A percentile compares a stretch with the other conserved stretches of the same genome.
These are phyloP conservation scores for Colletotrichum paranaense DNA, from an alignment of 2,329 filamentous ascomycete species.

Conservation along the genomic window DNA sequence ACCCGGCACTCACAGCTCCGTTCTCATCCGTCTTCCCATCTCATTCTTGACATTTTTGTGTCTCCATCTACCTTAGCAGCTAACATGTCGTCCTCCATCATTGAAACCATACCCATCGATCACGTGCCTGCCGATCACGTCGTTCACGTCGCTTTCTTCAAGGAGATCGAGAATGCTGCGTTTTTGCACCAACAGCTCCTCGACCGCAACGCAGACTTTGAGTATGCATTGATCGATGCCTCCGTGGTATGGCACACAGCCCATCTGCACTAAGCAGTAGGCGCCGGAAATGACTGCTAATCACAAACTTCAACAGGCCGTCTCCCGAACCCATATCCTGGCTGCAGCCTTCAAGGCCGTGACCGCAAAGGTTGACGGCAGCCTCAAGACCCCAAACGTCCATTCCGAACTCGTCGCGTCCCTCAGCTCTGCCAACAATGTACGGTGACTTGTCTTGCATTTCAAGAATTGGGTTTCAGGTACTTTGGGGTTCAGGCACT, in stretches of 20 bases:
- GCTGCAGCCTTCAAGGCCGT: slow-evolving; percentile 83
- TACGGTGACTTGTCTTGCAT: slow-evolving; percentile 47
- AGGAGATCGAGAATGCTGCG: slow-evolving; percentile 78
- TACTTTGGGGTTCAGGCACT: neutral
- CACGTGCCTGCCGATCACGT: slow-evolving; percentile 77
- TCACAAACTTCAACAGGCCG: slow-evolving; percentile 61
- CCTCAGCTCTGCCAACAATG: slow-evolving; percentile 85
- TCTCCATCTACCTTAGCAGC: neutral
- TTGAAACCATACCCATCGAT: slow-evolving; percentile 77
- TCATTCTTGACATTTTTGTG: no score
- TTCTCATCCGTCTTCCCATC: neutral
- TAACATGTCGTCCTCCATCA: slow-evolving; percentile 42
- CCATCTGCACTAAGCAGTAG: neutral
- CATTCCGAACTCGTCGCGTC: slow-evolving; percentile 90
- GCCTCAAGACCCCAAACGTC: slow-evolving; percentile 83
- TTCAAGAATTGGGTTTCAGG: neutral
- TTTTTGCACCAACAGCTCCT: slow-evolving; percentile 87
- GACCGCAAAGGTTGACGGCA: slow-evolving; percentile 68
- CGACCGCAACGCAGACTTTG: slow-evolving; percentile 84
- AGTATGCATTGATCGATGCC: slow-evolving; percentile 95
- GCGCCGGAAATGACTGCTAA: neutral
- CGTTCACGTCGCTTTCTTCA: slow-evolving; percentile 81
- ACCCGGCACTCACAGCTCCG: neutral
- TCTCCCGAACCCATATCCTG: slow-evolving; percentile 79
- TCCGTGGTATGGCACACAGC: slow-evolving; percentile 66